Conservation (phyloP, 192 early-diverging fungal genomes). For the Rhizophagus prolifer region DNA sequence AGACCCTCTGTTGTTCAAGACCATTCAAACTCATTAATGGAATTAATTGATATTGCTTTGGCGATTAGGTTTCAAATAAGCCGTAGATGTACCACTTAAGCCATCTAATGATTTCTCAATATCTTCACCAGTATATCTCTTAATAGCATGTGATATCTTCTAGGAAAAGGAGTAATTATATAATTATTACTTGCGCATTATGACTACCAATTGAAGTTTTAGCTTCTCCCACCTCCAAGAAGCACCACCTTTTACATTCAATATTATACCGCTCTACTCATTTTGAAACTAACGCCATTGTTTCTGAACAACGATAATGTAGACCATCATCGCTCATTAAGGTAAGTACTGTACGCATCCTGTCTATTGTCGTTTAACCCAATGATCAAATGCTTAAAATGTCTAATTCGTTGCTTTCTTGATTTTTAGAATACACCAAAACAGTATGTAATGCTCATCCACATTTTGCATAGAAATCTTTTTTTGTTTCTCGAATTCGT, state of each 20-base stretch:
- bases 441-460: not conserved
- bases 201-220: slow-evolving; percentile 1
- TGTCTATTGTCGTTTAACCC: too few species aligned
- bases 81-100: too few species aligned
- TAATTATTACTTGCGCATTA: not conserved
- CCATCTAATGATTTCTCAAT: too few species aligned
- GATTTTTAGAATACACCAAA: not conserved
- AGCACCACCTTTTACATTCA: not conserved
- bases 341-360: too few species aligned
- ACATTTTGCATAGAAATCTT: not conserved
- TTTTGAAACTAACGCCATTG: not conserved
- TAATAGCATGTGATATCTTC: too few species aligned
- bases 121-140: too few species aligned
- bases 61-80: too few species aligned
- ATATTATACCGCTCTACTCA: not conserved
- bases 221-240: not conserved
- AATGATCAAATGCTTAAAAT: slow-evolving; percentile 5
- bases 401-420: slow-evolving; percentile 1
- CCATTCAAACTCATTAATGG: too few species aligned
- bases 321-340: not conserved
- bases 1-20: too few species aligned
- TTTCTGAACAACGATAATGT: not conserved
- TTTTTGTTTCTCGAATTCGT: not conserved
- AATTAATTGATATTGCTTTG: too few species aligned
- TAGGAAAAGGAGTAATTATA: too few species aligned